These are phyloP conservation scores for Dothiorella sarmentorum DNA, from an alignment of 2,329 filamentous ascomycete species.

Conservation along the genomic window DNA sequence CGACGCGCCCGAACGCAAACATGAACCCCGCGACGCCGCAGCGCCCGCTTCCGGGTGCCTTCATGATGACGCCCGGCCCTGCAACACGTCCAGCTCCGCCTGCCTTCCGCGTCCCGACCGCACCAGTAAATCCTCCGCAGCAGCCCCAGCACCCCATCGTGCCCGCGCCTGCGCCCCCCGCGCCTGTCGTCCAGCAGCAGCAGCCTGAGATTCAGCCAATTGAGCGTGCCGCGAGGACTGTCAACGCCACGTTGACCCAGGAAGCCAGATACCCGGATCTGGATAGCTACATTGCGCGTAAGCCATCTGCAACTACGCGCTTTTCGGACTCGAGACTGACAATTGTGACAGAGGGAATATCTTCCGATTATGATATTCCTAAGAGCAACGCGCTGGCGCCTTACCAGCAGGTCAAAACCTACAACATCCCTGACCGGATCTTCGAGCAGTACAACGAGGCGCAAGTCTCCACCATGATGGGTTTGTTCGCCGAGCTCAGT, in stretches of 20 bases:
- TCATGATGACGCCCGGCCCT: conserved; percentile 65
- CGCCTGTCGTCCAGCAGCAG: conserved; percentile 10
- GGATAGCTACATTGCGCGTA: conserved; percentile 84
- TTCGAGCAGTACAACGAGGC: conserved; percentile 89
- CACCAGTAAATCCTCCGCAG: conserved; percentile 13
- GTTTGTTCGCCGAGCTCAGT: conserved; percentile 88
- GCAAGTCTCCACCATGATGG: conserved; percentile 88
- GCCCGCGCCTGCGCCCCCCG: background rate
- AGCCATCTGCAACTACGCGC: conserved; percentile 36
- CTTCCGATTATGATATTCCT: conserved; percentile 85
- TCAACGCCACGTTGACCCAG: conserved; percentile 72
- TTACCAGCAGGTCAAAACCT: conserved; percentile 81
- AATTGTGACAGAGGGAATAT: conserved; percentile 66
- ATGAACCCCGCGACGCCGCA: conserved; percentile 56
- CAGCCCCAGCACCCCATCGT: conserved; percentile 14
- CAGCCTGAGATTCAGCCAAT: conserved; percentile 54
- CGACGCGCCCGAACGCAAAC: conserved; percentile 4
- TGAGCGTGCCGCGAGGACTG: conserved; percentile 74
- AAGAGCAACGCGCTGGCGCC: conserved; percentile 71
- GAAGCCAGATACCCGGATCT: conserved; percentile 85
- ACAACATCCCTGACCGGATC: conserved; percentile 86
- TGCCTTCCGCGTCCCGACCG: conserved; percentile 12
- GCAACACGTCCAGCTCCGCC: conserved; percentile 11
- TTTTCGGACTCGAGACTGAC: background rate
- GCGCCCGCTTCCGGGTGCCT: conserved; percentile 71